Base-by-base conservation (phyloP, 1,284 basidiomycete genomes). In the Ustilago lituana region DNA sequence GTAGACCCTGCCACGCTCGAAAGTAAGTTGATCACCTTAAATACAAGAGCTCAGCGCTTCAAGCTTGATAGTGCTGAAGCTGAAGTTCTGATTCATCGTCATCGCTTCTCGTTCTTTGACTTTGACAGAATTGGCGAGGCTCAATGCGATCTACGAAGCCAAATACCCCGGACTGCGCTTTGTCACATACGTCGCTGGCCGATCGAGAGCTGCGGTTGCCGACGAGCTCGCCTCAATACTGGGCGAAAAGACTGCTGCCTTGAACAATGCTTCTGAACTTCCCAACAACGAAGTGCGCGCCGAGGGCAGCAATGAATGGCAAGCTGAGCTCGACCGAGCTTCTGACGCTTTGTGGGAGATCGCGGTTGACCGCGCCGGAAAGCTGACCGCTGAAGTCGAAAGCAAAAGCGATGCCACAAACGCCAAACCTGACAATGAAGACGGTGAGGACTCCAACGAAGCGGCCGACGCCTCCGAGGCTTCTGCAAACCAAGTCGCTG, bases 201-300 rank as follows among this genome's bases (percentile, higher is more conserved):
- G 73, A 17, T 63, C 74, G 90, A 19, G 92, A 92, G 45, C 82
- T 32, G 61, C 56, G 2, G 62, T 75, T 5, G 60, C 63, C 17
- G 73, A 71, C n/a, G 76, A 77, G 51, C 43, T 78, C 29, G 69
- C 54, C 2, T 38, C 39, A 9, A 15, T 78, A 26, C 58, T 81
- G 11, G 72, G 75, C 15, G 31, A 66, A 23, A 52, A 50, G 32
- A 41, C 55, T 9, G 52, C 71, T 5, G 40, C 35, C 0, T 62
- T 71, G 33, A 44, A 54, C 5, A 44, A 53, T 33, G 54, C 64
- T 8, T 51, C 50, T 9, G 57, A 73, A 14, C 55, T 74, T 8
- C 45, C 72, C 31, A 40, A 53, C 36, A 29, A 32, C 26, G 52
- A 72, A 17, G 48, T 72, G 9, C 47, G 58, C 12, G 17, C 23